Evolutionary conservation across 2,329 filamentous ascomycete species (phyloP).

Genomic region (Diatrype stigma): DNA sequence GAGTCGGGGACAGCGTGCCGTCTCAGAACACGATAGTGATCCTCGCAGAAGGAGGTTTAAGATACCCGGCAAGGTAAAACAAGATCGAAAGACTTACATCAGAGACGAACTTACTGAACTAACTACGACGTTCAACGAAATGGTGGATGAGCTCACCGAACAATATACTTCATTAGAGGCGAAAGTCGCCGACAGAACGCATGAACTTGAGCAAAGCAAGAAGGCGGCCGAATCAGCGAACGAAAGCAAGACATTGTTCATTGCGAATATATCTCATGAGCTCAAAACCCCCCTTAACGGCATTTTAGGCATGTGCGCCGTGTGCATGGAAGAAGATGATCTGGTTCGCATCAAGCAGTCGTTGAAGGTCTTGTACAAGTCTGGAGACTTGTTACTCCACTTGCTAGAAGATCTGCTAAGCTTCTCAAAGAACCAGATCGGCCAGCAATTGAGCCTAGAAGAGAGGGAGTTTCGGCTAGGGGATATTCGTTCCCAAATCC

Average conservation of each 20-base stretch:
- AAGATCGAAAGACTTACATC: constrained; percentile 63
- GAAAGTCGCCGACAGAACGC: constrained; percentile 76
- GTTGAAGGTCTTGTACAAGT: constrained; percentile 84
- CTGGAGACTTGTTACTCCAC: constrained; percentile 77
- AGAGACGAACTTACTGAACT: constrained; percentile 84
- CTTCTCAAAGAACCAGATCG: constrained; percentile 93
- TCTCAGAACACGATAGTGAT: constrained; percentile 33
- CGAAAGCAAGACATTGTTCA: constrained; percentile 95
- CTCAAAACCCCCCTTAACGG: constrained; percentile 94
- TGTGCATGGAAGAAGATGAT: constrained; percentile 90
- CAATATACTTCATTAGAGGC: constrained; percentile 83
- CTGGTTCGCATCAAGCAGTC: constrained; percentile 73
- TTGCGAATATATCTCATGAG: constrained; percentile 86
- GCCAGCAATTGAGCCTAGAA: constrained; percentile 75
- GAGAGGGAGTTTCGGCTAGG: constrained; percentile 79
- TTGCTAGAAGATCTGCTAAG: constrained; percentile 84
- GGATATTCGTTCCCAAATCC: constrained; percentile 78
- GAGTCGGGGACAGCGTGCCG: constrained; percentile 18
- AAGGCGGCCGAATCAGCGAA: constrained; percentile 92
- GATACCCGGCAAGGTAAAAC: constrained; percentile 78
- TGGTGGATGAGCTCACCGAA: constrained; percentile 84
- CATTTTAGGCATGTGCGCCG: constrained; percentile 88
- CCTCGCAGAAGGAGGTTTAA: constrained; percentile 61
- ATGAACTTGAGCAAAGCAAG: constrained; percentile 83
- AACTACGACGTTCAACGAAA: constrained; percentile 83